Conservation (phyloP, 2,329 filamentous ascomycete genomes). For the Fusarium newnesense region DNA sequence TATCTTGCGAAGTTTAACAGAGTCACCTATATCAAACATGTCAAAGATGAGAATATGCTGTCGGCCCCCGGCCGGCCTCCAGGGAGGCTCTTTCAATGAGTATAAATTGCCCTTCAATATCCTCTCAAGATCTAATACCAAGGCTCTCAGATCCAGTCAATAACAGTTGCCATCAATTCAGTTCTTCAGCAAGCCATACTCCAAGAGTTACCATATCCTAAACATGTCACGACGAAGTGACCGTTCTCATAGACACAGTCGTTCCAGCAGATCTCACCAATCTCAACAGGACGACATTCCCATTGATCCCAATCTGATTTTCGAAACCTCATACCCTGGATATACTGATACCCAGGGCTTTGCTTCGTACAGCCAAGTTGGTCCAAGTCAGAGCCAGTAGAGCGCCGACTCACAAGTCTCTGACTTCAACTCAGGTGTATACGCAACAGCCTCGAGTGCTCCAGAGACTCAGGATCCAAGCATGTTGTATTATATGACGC, state of each 20-base stretch:
- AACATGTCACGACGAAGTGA: constrained; percentile 32
- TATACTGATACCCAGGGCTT: neutral
- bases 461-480: constrained; percentile 27
- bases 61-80: constrained; percentile 21
- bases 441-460: constrained; percentile 5
- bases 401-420: constrained; percentile 18
- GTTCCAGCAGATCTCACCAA: constrained; percentile 15
- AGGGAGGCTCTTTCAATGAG: neutral
- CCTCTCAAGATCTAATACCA: neutral
- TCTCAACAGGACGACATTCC: constrained; percentile 20
- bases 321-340: neutral
- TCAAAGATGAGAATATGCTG: neutral
- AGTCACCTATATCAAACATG: neutral
- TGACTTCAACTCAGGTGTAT: constrained; percentile 14
- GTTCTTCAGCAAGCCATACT: fast-evolving
- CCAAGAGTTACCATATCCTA: neutral
- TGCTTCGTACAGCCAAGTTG: constrained; percentile 13
- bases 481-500: constrained; percentile 6
- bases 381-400: constrained; percentile 38
- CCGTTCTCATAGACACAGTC: constrained; percentile 20
- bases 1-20: neutral
- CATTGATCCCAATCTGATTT: constrained; percentile 13
- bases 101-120: neutral
- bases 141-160: neutral
- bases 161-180: no score